Percentiles rank a stretch among this genome's conserved stretches.
Evolutionary conservation across 2,329 filamentous ascomycete genomes (phyloP).

Genomic region (Dactylellina haptotyla): DNA sequence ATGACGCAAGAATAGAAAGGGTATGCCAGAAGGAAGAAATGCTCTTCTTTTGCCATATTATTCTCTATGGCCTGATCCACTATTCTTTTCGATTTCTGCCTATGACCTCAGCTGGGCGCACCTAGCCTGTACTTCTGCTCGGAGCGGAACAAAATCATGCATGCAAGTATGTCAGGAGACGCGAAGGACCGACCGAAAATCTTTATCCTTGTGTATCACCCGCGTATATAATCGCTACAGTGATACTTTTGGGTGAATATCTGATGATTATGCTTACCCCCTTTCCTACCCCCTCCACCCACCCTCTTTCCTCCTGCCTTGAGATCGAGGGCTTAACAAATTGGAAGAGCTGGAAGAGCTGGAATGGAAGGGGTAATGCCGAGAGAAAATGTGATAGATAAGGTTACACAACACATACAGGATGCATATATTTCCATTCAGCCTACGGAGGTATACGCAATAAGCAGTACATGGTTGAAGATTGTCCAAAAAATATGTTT

Average conservation of each 20-base stretch:
- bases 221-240: neutral
- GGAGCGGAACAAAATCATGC: constrained; percentile 9
- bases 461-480: neutral
- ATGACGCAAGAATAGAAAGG: constrained; percentile 38
- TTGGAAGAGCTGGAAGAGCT: neutral
- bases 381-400: constrained; percentile 34
- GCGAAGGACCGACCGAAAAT: constrained; percentile 12
- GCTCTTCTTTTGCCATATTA: no score
- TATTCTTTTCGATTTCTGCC: neutral
- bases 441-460: constrained; percentile 21
- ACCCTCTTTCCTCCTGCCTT: no score
- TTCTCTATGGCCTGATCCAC: neutral
- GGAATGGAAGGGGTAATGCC: neutral
- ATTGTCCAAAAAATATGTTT: neutral
- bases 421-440: constrained; percentile 46
- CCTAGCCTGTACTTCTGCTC: neutral
- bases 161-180: constrained; percentile 11
- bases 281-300: no score
- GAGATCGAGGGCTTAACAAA: no score
- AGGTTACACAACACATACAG: constrained; percentile 53
- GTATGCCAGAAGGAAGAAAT: constrained; percentile 7
- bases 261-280: no score
- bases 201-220: neutral
- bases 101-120: constrained; percentile 1
- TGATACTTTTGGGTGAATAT: no score